Conservation (phyloP, 2,329 filamentous ascomycete species). For the Claviceps pusilla region DNA sequence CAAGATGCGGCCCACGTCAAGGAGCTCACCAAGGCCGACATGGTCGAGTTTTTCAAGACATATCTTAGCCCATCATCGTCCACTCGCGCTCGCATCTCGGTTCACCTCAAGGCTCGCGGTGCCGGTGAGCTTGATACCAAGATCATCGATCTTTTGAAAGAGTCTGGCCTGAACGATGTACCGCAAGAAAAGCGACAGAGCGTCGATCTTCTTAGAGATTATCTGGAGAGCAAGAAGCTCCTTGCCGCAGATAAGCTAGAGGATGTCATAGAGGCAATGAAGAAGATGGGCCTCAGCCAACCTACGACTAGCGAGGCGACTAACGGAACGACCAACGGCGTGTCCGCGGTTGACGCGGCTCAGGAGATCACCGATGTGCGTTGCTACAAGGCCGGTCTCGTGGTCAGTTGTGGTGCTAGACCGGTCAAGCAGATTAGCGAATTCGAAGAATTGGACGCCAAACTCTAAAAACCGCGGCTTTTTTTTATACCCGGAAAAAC, state of each 20-base stretch:
- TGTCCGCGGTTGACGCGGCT: conserved; percentile 23
- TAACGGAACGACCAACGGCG: conserved; percentile 26
- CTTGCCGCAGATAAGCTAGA: conserved; percentile 35
- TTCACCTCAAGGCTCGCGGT: conserved; percentile 68
- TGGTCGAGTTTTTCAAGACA: conserved; percentile 62
- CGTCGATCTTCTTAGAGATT: conserved; percentile 31
- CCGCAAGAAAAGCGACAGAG: conserved; percentile 32
- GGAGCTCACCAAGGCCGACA: conserved; percentile 59
- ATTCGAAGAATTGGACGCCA: conserved; percentile 74
- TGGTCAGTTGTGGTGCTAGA: conserved; percentile 55
- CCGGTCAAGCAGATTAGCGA: conserved; percentile 63
- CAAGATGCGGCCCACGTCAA: conserved; percentile 64
- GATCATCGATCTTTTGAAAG: conserved; percentile 24
- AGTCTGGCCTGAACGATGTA: conserved; percentile 20
- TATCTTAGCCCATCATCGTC: conserved; percentile 63
- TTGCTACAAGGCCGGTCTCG: conserved; percentile 62
- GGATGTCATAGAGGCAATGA: conserved; percentile 30
- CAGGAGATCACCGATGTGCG: conserved; percentile 62
- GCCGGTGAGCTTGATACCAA: conserved; percentile 30
- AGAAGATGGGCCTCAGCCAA: conserved; percentile 26
- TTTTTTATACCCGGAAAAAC: background rate
- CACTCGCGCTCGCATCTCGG: conserved; percentile 63
- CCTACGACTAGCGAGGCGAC: conserved; percentile 18
- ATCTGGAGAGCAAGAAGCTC: conserved; percentile 33
- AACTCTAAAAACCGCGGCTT: conserved; percentile 38